Evolutionary conservation across 805 yeast genomes (phyloP).

Genomic region (Myxozyma nipponensis): DNA sequence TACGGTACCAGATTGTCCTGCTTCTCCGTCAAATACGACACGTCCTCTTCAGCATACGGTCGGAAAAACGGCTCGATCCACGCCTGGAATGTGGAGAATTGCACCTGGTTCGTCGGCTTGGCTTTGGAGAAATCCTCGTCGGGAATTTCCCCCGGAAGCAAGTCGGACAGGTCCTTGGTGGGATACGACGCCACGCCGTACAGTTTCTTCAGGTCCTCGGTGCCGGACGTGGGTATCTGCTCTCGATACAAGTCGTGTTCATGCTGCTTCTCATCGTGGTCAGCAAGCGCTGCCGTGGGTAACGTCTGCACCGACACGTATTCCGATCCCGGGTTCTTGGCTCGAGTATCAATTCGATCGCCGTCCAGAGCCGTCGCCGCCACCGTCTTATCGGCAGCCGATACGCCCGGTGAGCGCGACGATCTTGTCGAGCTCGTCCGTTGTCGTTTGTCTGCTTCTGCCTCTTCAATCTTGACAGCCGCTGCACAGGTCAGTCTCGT

Average conservation of each 20-base stretch:
- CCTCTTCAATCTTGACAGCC: neutral
- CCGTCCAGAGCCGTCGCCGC: neutral
- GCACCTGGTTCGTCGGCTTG: conserved; percentile 87
- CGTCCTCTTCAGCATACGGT: conserved; percentile 72
- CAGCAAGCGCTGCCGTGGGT: conserved; percentile 21
- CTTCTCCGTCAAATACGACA: conserved; percentile 61
- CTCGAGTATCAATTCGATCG: neutral
- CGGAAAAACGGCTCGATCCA: conserved; percentile 84
- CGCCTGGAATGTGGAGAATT: conserved; percentile 79
- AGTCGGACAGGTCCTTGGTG: conserved; percentile 61
- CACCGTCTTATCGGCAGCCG: neutral
- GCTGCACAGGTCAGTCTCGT: neutral
- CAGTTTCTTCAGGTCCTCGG: conserved; percentile 66
- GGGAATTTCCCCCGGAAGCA: conserved; percentile 86
- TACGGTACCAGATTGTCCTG: conserved; percentile 44
- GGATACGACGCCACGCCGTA: conserved; percentile 93
- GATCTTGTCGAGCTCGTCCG: neutral
- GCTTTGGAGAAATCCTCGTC: conserved; percentile 77
- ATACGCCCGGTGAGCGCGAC: neutral
- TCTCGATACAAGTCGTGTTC: neutral
- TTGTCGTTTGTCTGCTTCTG: neutral
- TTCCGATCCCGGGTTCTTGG: conserved; percentile 24
- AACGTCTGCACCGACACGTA: conserved; percentile 25
- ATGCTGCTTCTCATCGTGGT: neutral
- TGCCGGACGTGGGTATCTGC: conserved; percentile 56